Conservation (phyloP, 2,329 filamentous ascomycete species). For the Aspergillus sojae region DNA sequence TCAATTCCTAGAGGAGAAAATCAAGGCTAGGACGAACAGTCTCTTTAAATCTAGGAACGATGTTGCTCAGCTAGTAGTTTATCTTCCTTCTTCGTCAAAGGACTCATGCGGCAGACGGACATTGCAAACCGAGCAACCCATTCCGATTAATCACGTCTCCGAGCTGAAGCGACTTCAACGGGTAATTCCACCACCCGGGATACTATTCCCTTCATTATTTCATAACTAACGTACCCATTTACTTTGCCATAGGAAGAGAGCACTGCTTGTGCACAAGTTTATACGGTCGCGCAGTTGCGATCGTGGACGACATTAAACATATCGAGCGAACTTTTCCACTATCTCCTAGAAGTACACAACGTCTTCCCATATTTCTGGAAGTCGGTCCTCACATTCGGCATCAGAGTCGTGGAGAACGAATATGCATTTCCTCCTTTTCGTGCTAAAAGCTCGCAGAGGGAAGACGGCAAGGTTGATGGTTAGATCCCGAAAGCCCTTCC, state of each 20-base stretch:
- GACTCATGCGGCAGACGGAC: neutral
- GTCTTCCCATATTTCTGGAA: constrained; percentile 16
- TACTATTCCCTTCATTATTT: neutral
- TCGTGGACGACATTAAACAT: constrained; percentile 20
- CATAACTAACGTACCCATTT: neutral
- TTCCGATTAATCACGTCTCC: constrained; percentile 1
- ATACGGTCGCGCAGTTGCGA: constrained; percentile 13
- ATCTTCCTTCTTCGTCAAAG: neutral
- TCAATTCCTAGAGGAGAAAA: constrained; percentile 1
- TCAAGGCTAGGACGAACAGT: neutral
- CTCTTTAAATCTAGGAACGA: constrained; percentile 7
- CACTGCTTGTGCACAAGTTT: constrained; percentile 9
- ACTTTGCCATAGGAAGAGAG: neutral
- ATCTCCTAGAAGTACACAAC: constrained; percentile 6
- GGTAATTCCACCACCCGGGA: neutral
- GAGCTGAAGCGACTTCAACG: neutral
- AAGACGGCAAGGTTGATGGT: constrained; percentile 2
- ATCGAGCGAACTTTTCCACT: constrained; percentile 13
- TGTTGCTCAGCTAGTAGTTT: constrained; percentile 4
- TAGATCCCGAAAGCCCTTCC: neutral
- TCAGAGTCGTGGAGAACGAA: constrained; percentile 14
- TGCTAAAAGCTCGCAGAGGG: neutral
- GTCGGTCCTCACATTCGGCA: constrained; percentile 14
- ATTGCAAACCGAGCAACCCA: neutral
- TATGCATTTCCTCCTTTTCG: constrained; percentile 16